These are phyloP conservation scores for Claviceps arundinis DNA, from an alignment of 2,329 filamentous ascomycete species.

Conservation along the genomic window DNA sequence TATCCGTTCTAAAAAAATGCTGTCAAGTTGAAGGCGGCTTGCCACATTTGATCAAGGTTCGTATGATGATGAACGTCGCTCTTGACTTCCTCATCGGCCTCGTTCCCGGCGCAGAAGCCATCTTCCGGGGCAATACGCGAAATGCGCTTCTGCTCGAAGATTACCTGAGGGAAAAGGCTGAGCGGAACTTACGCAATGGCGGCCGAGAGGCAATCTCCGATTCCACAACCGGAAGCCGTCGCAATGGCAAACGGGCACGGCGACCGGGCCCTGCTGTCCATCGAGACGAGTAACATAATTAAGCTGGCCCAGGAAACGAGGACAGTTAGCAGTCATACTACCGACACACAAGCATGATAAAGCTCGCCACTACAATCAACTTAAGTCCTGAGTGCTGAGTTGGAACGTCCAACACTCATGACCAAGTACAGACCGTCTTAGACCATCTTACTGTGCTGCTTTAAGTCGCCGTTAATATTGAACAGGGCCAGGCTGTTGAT, in stretches of 20 bases:
- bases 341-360: not conserved
- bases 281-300: not conserved
- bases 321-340: not conserved
- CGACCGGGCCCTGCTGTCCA: slow-evolving; percentile 8
- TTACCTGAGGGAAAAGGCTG: slow-evolving; percentile 55
- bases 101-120: slow-evolving; percentile 57
- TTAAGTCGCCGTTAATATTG: not conserved
- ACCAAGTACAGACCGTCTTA: no score
- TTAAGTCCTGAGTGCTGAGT: not conserved
- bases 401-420: not conserved
- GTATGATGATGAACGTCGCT: slow-evolving; percentile 71
- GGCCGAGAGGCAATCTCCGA: slow-evolving; percentile 31
- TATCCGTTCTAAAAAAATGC: slow-evolving; percentile 63
- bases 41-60: slow-evolving; percentile 41
- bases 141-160: slow-evolving; percentile 60
- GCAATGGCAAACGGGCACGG: slow-evolving; percentile 32
- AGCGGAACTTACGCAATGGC: slow-evolving; percentile 35
- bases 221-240: slow-evolving; percentile 38
- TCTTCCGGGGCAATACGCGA: slow-evolving; percentile 62
- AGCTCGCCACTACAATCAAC: not conserved
- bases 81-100: slow-evolving; percentile 64
- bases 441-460: not conserved
- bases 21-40: slow-evolving; percentile 65
- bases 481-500: no score
- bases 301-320: not conserved